phyloP scores from a whole-genome alignment of 164 flowering plant species.

The Akebia trifoliata region DNA sequence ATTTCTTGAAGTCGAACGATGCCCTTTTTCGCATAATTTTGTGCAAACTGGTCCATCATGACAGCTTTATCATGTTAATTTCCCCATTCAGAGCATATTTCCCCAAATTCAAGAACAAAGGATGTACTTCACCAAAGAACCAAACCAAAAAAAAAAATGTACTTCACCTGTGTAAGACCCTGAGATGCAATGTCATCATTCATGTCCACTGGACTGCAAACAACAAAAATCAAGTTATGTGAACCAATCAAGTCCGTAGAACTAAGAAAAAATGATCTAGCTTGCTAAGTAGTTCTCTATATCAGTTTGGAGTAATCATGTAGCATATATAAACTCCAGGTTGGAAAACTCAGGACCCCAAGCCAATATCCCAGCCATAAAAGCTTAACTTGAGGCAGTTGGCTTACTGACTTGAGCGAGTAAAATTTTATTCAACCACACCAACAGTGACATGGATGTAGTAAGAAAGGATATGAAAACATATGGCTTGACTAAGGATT shows the following conservation, averaged over 20 bases:
- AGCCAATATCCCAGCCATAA: too few species aligned
- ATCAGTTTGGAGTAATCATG: too few species aligned
- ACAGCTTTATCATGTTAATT: constrained; percentile 11
- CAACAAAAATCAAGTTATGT: neutral
- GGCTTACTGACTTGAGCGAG: too few species aligned
- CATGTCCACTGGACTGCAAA: constrained; percentile 89
- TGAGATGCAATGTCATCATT: constrained; percentile 76
- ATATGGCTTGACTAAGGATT: too few species aligned
- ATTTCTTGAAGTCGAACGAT: constrained; percentile 82
- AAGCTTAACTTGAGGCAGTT: too few species aligned
- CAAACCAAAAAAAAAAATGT: too few species aligned
- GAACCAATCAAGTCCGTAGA: neutral
- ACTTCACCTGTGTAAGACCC: constrained; percentile 78
- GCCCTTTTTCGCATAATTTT: constrained; percentile 59
- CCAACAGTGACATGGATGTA: too few species aligned
- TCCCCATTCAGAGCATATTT: constrained; percentile 1
- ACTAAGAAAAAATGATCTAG: neutral
- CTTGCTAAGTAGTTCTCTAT: constrained; percentile 3
- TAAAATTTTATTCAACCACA: too few species aligned
- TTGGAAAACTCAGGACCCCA: too few species aligned
- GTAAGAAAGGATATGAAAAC: too few species aligned
- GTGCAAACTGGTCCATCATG: constrained; percentile 63
- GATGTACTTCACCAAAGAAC: too few species aligned
- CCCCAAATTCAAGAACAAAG: neutral
- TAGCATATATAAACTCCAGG: too few species aligned